Evolutionary conservation across 2,329 filamentous ascomycete genomes (phyloP), one percentile per base, ranked within the genome.

Genomic region (Lecanoromycetidae sp.): DNA sequence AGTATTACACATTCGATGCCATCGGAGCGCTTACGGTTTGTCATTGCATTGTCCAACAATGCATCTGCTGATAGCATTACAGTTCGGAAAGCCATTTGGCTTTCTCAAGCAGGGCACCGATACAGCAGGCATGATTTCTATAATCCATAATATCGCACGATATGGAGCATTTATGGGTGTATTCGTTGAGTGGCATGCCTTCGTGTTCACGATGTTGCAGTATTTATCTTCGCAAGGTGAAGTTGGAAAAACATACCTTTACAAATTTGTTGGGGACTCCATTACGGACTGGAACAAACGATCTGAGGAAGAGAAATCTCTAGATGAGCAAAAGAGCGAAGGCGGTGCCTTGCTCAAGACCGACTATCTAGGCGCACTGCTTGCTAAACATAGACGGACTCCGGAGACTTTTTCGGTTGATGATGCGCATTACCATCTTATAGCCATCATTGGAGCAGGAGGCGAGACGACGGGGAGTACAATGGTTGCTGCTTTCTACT

Each of bases 51-150:
- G 10, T 17, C 13, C 13, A 32, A 17, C 3, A 7, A 26, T 30
- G 59, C 58, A 33, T 58, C 60, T 59, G 46, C 46, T 48, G 36
- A 26, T 4, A 38, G 22, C 27, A 8, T 35, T 12, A n/a, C 25
- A 45, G 25, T 61, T 59, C 32, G 64, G 57, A 10, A 57, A 56
- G 3, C 54, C 57, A 0, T 63, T 66, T 52, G 72, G 70, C 0
- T 71, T 74, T 45, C 57, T 75, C 0, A 67, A 73, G 20, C 45
- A 54, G 6, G 71, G 70, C 0, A 58, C 66, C 2, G 72, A 75
- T 40, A 63, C 71, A 1, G 62, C 63, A 5, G 64, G 63, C 0
- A 57, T 71, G 0, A 70, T 74, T 13, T 20, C 44, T 7, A 62
- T 63, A 0, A 57, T 72, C 12, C 60, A 69, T 43, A 50, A 54